phyloP scores from a whole-genome alignment of 1,284 basidiomycete genomes.

The Sparassis latifolia region DNA sequence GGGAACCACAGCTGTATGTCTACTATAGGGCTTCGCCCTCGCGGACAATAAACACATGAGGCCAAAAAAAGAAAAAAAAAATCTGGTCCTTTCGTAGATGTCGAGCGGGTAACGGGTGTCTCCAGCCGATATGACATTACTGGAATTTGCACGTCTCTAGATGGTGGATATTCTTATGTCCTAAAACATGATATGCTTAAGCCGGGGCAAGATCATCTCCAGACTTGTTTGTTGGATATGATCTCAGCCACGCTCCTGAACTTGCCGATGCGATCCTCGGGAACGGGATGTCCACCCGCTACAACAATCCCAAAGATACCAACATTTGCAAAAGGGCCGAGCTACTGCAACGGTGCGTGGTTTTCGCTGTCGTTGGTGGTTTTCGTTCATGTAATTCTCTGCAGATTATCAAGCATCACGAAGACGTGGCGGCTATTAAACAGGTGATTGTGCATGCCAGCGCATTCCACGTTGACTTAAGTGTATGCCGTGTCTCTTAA shows the following conservation, averaged over 20 bases:
- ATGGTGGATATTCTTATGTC: conserved; percentile 99
- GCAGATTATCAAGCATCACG: conserved; percentile 97
- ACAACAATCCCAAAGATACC: conserved; percentile 94
- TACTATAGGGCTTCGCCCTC: no score
- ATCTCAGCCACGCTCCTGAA: conserved; percentile 95
- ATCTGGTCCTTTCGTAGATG: conserved; percentile 85
- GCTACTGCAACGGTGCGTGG: conserved; percentile 78
- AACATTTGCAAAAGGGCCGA: conserved; percentile 99
- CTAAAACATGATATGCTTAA: conserved; percentile 99
- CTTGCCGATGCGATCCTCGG: conserved; percentile 99
- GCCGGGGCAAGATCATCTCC: conserved; percentile 93
- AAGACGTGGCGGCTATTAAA: conserved; percentile 97
- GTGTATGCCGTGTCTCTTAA: conserved; percentile 1
- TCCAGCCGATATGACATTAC: conserved; percentile 1
- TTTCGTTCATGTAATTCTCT: conserved; percentile 7
- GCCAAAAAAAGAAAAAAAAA: no score
- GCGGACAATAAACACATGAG: no score
- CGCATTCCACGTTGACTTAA: conserved; percentile 78
- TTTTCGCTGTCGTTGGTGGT: conserved; percentile 1
- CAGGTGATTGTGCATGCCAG: conserved; percentile 94
- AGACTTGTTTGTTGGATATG: conserved; percentile 97
- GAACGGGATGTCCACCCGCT: conserved; percentile 98
- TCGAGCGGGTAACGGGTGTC: conserved; percentile 69
- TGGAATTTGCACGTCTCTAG: conserved; percentile 26
- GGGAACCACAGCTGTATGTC: no score